These are phyloP conservation scores for Phaffomyces antillensis DNA, from an alignment of 805 yeast species.

Conservation along the genomic window DNA sequence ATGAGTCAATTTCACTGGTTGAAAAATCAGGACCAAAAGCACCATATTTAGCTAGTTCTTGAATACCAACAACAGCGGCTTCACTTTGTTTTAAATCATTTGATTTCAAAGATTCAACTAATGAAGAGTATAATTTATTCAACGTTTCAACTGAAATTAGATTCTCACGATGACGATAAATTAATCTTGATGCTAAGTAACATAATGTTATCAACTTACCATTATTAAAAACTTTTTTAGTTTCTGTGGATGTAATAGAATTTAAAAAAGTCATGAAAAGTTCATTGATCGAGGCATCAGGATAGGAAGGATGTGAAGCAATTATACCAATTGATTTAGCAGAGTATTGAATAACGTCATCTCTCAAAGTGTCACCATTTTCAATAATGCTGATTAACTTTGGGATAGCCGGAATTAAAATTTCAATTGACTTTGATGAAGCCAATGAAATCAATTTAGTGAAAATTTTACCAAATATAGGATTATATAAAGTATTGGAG, in stretches of 20 bases:
- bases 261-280: slow-evolving; percentile 8
- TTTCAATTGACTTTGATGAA: slow-evolving; percentile 8
- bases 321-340: slow-evolving; percentile 43
- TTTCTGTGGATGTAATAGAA: slow-evolving; percentile 6
- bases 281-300: slow-evolving; percentile 9
- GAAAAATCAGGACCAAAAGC: slow-evolving; percentile 20
- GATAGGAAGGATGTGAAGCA: slow-evolving; percentile 32
- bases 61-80: slow-evolving; percentile 21
- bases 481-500: slow-evolving; percentile 19
- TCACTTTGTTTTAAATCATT: slow-evolving; percentile 8
- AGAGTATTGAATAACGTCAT: slow-evolving; percentile 27
- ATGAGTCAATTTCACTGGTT: slow-evolving; percentile 14
- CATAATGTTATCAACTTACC: slow-evolving; percentile 30
- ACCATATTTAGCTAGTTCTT: slow-evolving; percentile 34
- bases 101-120: slow-evolving; percentile 7
- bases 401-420: slow-evolving; percentile 13
- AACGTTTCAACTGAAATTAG: neutral
- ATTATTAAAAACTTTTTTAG: slow-evolving; percentile 7
- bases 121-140: neutral
- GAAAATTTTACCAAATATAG: slow-evolving; percentile 31
- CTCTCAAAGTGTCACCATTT: slow-evolving; percentile 13
- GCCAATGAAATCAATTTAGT: slow-evolving; percentile 18
- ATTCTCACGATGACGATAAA: slow-evolving; percentile 12
- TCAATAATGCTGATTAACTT: slow-evolving; percentile 21
- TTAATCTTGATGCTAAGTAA: slow-evolving; percentile 40